Evolutionary conservation across 768 basidiomycete genomes (phyloP), one percentile per base, ranked within the genome.

Genomic region (Tephrocybe sp.): DNA sequence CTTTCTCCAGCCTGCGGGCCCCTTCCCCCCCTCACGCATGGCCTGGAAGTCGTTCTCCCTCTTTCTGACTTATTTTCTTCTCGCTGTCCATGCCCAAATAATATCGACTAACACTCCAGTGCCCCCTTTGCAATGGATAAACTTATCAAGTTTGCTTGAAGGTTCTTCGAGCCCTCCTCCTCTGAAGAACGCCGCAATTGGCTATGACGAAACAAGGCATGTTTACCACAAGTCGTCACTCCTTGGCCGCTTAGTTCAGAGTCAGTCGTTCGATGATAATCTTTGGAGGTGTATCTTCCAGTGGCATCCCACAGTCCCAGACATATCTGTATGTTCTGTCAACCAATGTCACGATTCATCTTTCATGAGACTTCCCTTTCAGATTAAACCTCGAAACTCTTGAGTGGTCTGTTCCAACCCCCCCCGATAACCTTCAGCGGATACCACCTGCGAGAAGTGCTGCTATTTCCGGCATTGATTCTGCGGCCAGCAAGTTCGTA

Each of bases 401-500:
- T 87, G 39, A 68, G 7, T 92, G 90, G 90, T 72, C 74, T 10
- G 65, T 60, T 10, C 86, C 87, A 5, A 59, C 61, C 2, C 78
- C 85, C 19, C 80, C 84, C 17, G 8, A 67, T 11, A 74, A 69
- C 64, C 76, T 85, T 6, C 53, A 63, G 19, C 60, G 61, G 0
- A 65, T 65, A 6, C 89, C 89, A 7, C 72, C 85, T 12, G 75
- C 85, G 23, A 76, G 87, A 62, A 84, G 80, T 66, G 77, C 78
- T 35, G 81, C 85, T 23, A 60, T 89, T 35, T 70, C 78, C 38
- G 90, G 87, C 5, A 68, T 72, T 17, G 90, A 92, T 70, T 79
- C 78, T 55, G 89, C 88, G 39, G 87, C 88, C 10, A 92, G 85
- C 85, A 87, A 91, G 89, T 89, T 51, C 58, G 87, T 78, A 35